Percentiles rank a stretch among this genome's conserved stretches.
These are phyloP conservation scores for Globisporangium nunn DNA, from an alignment of 352 stramenopile species.

Conservation along the genomic window DNA sequence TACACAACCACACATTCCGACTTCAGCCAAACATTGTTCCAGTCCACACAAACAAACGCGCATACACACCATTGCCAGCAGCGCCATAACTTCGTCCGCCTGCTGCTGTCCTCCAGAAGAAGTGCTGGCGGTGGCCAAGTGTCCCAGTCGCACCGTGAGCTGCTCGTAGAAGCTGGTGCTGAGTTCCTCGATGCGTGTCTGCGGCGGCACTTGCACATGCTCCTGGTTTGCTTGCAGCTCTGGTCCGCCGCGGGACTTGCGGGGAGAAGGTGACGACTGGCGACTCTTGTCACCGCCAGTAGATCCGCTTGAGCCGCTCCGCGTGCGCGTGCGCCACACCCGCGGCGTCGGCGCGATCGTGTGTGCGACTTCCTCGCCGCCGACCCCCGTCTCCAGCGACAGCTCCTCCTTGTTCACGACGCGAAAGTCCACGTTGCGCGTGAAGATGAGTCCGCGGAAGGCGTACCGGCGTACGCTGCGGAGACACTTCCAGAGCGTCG, in stretches of 20 bases:
- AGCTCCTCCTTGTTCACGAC: conserved; percentile 63
- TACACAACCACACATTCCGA: conserved; percentile 9
- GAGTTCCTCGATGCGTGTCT: conserved; percentile 54
- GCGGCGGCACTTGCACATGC: conserved; percentile 51
- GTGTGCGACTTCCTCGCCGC: conserved; percentile 15
- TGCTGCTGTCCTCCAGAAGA: conserved; percentile 11
- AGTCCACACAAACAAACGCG: conserved; percentile 20
- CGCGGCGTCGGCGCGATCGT: conserved; percentile 21
- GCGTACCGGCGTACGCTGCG: conserved; percentile 76
- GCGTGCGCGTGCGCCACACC: conserved; percentile 39
- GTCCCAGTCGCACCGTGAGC: conserved; percentile 33
- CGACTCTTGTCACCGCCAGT: conserved; percentile 29
- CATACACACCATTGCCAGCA: conserved; percentile 46
- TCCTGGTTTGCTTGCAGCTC: conserved; percentile 58
- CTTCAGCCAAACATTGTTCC: conserved; percentile 4
- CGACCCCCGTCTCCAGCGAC: conserved; percentile 29
- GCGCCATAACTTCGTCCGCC: conserved; percentile 21
- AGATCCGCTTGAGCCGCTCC: conserved; percentile 37
- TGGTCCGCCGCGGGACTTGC: conserved; percentile 22
- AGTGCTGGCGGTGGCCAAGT: conserved; percentile 13
- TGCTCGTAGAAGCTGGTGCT: conserved; percentile 54
- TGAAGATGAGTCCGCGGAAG: conserved; percentile 69
- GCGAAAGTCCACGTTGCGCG: conserved; percentile 54
- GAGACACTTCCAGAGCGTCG: conserved; percentile 66
- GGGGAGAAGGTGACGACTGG: conserved; percentile 24